phyloP scores from a whole-genome alignment of 768 basidiomycete genomes.

The Glaciozyma antarctica region DNA sequence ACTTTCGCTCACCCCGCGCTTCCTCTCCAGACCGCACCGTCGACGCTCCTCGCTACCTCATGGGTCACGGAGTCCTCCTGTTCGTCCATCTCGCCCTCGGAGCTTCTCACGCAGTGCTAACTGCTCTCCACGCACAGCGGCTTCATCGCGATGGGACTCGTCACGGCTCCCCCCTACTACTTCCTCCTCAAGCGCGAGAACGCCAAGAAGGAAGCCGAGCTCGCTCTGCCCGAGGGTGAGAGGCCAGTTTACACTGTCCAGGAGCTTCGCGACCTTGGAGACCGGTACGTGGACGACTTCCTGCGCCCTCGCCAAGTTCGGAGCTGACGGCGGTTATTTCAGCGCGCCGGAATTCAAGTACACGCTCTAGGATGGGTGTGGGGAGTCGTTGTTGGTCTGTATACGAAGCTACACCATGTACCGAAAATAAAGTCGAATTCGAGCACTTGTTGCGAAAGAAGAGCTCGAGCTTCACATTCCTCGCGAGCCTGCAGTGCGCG shows the following conservation, averaged over 20 bases:
- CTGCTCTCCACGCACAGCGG: conserved; percentile 10
- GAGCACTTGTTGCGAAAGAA: too few species aligned
- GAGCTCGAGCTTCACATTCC: too few species aligned
- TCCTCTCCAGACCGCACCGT: conserved; percentile 7
- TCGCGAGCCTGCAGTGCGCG: too few species aligned
- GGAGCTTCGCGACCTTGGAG: conserved; percentile 32
- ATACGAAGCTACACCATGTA: too few species aligned
- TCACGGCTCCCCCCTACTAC: conserved; percentile 22
- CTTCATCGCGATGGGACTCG: conserved; percentile 26
- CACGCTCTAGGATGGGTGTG: too few species aligned
- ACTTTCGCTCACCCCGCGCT: too few species aligned
- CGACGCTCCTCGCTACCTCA: conserved; percentile 26
- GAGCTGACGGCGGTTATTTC: too few species aligned
- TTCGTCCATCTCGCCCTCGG: background rate
- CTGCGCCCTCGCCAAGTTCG: too few species aligned
- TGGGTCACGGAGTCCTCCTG: conserved; percentile 13
- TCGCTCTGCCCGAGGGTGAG: conserved; percentile 25
- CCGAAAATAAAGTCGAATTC: too few species aligned
- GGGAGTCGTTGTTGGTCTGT: too few species aligned
- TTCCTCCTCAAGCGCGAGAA: conserved; percentile 26
- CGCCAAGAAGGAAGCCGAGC: conserved; percentile 14
- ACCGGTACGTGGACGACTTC: conserved; percentile 13
- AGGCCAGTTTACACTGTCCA: conserved; percentile 25
- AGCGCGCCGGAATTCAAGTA: too few species aligned
- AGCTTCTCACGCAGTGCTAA: too few species aligned